phyloP scores from a whole-genome alignment of 2,329 filamentous ascomycete genomes.

The Elsinoe australis region DNA sequence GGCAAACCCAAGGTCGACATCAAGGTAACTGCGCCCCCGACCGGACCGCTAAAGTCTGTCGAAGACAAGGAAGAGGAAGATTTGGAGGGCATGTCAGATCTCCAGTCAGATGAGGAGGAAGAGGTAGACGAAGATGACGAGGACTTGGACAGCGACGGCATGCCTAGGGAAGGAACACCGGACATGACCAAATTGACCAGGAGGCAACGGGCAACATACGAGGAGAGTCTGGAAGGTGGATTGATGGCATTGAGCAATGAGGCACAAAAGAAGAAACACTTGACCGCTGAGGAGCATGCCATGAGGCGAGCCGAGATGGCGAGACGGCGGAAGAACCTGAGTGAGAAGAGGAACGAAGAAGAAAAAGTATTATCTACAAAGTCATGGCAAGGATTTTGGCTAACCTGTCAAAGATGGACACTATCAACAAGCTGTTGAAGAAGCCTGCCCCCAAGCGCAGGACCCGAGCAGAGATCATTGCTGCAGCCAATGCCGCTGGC shows the following conservation, averaged over 20 bases:
- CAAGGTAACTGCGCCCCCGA: constrained; percentile 26
- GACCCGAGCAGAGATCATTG: constrained; percentile 41
- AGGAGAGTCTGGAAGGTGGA: constrained; percentile 29
- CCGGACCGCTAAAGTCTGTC: constrained; percentile 35
- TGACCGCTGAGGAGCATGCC: constrained; percentile 65
- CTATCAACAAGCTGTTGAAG: constrained; percentile 82
- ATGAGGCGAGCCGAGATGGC: constrained; percentile 70
- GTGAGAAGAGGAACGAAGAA: constrained; percentile 70
- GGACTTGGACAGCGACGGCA: constrained; percentile 35
- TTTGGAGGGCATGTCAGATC: constrained; percentile 40
- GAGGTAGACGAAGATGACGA: constrained; percentile 35
- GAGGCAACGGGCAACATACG: constrained; percentile 54
- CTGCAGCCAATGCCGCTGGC: constrained; percentile 32
- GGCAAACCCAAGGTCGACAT: constrained; percentile 25
- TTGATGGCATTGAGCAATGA: constrained; percentile 53
- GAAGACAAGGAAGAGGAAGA: constrained; percentile 47
- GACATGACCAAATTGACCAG: constrained; percentile 61
- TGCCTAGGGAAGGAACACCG: constrained; percentile 45
- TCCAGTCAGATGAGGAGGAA: constrained; percentile 30
- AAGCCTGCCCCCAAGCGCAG: constrained; percentile 69
- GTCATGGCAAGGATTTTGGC: too few species aligned
- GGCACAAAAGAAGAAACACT: constrained; percentile 64
- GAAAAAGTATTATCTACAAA: constrained; percentile 52
- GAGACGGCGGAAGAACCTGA: constrained; percentile 62
- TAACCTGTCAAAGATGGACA: constrained; percentile 60